A percentile compares a stretch with the other conserved stretches of the same genome.
Evolutionary conservation across 805 yeast species (phyloP).

Genomic region (Lipomyces yamadae): DNA sequence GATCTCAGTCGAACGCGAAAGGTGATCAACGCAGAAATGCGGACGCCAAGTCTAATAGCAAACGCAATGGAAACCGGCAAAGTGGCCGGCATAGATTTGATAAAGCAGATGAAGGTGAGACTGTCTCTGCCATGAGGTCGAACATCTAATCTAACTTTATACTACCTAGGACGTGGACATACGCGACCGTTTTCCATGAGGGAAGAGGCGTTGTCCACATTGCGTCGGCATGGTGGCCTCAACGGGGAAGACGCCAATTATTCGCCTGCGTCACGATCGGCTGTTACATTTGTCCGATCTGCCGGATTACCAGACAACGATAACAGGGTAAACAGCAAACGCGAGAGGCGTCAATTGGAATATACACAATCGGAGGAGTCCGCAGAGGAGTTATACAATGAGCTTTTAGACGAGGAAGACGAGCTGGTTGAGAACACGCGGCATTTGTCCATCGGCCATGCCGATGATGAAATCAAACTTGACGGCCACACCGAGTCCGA

Average conservation of each 20-base stretch:
- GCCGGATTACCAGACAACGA: constrained; percentile 3
- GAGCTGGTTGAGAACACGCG: constrained; percentile 26
- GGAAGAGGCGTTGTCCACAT: constrained; percentile 25
- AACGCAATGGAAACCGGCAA: not conserved
- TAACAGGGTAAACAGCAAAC: constrained; percentile 6
- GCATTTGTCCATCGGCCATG: constrained; percentile 14
- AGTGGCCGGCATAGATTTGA: not conserved
- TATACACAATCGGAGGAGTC: constrained; percentile 4
- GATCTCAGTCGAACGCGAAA: not conserved
- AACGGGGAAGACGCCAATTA: not conserved
- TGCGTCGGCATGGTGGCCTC: not conserved
- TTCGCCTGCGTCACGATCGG: not conserved
- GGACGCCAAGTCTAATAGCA: not conserved
- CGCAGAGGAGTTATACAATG: constrained; percentile 20
- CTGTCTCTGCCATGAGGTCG: not conserved
- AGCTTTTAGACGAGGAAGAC: constrained; percentile 34
- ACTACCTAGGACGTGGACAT: not conserved
- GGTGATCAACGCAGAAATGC: not conserved
- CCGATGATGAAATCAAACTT: not conserved
- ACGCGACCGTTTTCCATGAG: constrained; percentile 19
- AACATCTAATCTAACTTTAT: not conserved
- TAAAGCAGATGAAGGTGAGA: not conserved
- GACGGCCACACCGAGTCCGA: not conserved
- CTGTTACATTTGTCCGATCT: constrained; percentile 19
- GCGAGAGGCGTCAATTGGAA: not conserved